A percentile compares a stretch with the other conserved stretches of the same genome.
phyloP scores from a whole-genome alignment of 208 protist species.

The Acanthamoeba lugdunensis region DNA sequence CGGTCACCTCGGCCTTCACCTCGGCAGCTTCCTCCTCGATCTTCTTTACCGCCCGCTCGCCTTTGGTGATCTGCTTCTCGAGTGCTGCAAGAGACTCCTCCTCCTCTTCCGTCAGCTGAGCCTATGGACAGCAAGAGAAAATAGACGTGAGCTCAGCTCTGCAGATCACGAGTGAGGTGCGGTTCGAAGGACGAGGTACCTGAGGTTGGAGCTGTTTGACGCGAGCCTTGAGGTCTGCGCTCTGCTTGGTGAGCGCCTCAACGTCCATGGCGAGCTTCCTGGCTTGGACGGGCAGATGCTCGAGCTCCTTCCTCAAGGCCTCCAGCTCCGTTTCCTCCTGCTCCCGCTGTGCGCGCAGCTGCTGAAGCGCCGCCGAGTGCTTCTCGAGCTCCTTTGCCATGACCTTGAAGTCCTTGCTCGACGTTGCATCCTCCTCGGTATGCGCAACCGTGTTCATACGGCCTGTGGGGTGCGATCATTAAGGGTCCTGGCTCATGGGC shows the following conservation, averaged over 20 bases:
- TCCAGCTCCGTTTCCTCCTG: constrained; percentile 38
- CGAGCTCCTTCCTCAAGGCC: neutral
- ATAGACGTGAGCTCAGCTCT: neutral
- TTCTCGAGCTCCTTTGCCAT: constrained; percentile 61
- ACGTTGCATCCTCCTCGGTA: neutral
- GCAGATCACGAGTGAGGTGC: neutral
- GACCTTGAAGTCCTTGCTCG: constrained; percentile 44
- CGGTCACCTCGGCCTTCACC: constrained; percentile 89
- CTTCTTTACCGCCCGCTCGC: constrained; percentile 68
- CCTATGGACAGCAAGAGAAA: neutral
- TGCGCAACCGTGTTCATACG: constrained; percentile 23
- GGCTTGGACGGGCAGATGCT: constrained; percentile 65
- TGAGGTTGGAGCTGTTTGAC: constrained; percentile 6
- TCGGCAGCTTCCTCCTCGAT: constrained; percentile 76
- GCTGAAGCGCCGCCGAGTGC: neutral
- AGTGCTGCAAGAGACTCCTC: constrained; percentile 74
- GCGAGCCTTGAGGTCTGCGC: constrained; percentile 40
- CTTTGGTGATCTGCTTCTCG: constrained; percentile 25
- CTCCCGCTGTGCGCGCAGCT: neutral
- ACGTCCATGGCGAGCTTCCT: constrained; percentile 78
- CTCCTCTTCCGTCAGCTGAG: constrained; percentile 43
- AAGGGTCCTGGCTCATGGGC: neutral
- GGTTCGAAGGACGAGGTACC: neutral
- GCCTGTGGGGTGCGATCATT: neutral
- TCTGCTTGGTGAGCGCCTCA: constrained; percentile 45